Percentiles rank a stretch among this genome's conserved stretches.
Evolutionary conservation across 129 eudicot genomes (phyloP).

Genomic region (Logfia minima): DNA sequence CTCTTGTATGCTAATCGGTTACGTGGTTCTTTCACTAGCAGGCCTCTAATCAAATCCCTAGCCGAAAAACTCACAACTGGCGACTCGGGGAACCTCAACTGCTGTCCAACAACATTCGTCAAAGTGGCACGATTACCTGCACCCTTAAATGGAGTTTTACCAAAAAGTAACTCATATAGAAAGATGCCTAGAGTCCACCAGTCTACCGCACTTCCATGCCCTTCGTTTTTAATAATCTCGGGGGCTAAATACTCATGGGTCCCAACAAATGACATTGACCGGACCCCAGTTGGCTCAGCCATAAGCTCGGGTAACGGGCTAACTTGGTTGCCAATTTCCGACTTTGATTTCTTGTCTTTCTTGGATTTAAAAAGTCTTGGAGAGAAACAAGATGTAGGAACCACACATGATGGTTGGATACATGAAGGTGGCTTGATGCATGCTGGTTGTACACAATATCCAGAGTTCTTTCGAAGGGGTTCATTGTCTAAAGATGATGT

Average conservation of each 20-base stretch:
- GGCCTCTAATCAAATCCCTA: conserved; percentile 76
- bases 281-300: conserved; percentile 89
- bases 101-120: conserved; percentile 86
- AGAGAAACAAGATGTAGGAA: conserved; percentile 79
- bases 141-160: conserved; percentile 93
- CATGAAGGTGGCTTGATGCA: conserved; percentile 85
- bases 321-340: conserved; percentile 69
- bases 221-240: conserved; percentile 90
- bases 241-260: conserved; percentile 95
- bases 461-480: conserved; percentile 44
- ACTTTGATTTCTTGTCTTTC: conserved; percentile 60
- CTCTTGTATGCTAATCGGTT: conserved; percentile 72
- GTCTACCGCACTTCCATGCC: conserved; percentile 94
- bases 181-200: conserved; percentile 98
- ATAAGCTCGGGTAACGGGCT: conserved; percentile 90
- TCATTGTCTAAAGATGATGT: conserved; percentile 50
- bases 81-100: conserved; percentile 74
- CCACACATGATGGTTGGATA: conserved; percentile 81
- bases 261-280: conserved; percentile 97
- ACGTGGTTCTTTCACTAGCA: conserved; percentile 87
- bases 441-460: conserved; percentile 70
- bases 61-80: conserved; percentile 83
- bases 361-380: conserved; percentile 80
- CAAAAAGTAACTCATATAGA: conserved; percentile 69
- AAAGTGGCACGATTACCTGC: conserved; percentile 76